Evolutionary conservation across 768 basidiomycete species (phyloP).

Genomic region (Gymnopilus dilepis): DNA sequence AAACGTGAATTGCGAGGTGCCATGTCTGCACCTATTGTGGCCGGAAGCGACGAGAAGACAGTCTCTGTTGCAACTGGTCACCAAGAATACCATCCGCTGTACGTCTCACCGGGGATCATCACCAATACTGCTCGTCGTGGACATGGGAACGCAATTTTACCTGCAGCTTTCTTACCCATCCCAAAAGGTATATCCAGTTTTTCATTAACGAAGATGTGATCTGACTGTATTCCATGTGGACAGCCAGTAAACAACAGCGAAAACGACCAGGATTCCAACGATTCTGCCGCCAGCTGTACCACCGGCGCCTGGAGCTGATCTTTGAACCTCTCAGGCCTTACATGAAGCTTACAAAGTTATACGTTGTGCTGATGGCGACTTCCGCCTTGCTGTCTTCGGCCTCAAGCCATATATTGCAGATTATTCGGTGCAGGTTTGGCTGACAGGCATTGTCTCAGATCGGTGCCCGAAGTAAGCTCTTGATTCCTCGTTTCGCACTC

Average conservation of each 20-base stretch:
- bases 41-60: slow-evolving; percentile 47
- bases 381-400: slow-evolving; percentile 31
- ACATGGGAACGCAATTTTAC: slow-evolving; percentile 35
- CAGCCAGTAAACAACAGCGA: slow-evolving; percentile 23
- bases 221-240: slow-evolving; percentile 12
- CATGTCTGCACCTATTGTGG: slow-evolving; percentile 36
- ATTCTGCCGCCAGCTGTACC: slow-evolving; percentile 34
- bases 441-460: slow-evolving; percentile 30
- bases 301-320: slow-evolving; percentile 25
- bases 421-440: slow-evolving; percentile 43
- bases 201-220: slow-evolving; percentile 16
- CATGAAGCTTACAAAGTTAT: slow-evolving; percentile 30
- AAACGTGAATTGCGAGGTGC: slow-evolving; percentile 31
- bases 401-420: slow-evolving; percentile 43
- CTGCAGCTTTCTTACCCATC: slow-evolving; percentile 39
- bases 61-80: slow-evolving; percentile 46
- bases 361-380: slow-evolving; percentile 40
- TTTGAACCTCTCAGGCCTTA: slow-evolving; percentile 20
- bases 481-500: background rate
- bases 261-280: slow-evolving; percentile 23
- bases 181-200: slow-evolving; percentile 38
- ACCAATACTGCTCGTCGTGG: slow-evolving; percentile 32
- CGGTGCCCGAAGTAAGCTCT: slow-evolving; percentile 31
- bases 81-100: slow-evolving; percentile 43
- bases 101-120: slow-evolving; percentile 35